Percentiles rank a stretch among this genome's conserved stretches.
phyloP scores from a whole-genome alignment of 108 stramenopile genomes.

The Nitzschia sp. region DNA sequence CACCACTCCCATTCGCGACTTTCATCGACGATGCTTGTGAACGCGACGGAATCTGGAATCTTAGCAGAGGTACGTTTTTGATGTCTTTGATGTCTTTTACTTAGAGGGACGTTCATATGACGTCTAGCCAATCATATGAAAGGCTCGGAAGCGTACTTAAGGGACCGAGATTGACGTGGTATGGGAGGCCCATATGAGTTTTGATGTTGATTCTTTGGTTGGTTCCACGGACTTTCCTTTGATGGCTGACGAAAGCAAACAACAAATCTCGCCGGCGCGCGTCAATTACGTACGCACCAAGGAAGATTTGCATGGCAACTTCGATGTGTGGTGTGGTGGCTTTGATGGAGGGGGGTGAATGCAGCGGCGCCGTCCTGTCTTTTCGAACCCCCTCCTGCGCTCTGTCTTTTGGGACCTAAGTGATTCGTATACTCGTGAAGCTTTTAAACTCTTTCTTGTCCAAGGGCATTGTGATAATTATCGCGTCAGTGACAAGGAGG shows the following conservation, averaged over 20 bases:
- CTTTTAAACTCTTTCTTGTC: no score
- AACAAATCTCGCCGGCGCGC: neutral
- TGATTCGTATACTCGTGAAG: no score
- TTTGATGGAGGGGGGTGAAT: no score
- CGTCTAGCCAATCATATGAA: neutral
- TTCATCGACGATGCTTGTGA: neutral
- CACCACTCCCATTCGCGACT: neutral
- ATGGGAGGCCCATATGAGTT: neutral
- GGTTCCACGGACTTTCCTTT: neutral
- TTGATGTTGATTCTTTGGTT: neutral
- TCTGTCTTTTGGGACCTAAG: no score
- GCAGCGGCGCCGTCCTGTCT: no score
- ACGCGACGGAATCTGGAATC: neutral
- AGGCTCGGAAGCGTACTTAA: neutral
- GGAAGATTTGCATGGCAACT: slow-evolving; percentile 4
- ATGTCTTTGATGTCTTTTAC: neutral
- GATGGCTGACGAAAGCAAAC: slow-evolving; percentile 7
- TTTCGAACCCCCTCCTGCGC: neutral
- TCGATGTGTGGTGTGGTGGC: neutral
- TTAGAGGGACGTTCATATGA: neutral
- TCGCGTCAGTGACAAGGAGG: neutral
- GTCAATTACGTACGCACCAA: neutral
- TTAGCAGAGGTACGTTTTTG: neutral
- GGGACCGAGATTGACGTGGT: neutral
- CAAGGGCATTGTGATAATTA: neutral